Conservation (phyloP, 805 yeast species). For the Teunomyces tritomae region DNA sequence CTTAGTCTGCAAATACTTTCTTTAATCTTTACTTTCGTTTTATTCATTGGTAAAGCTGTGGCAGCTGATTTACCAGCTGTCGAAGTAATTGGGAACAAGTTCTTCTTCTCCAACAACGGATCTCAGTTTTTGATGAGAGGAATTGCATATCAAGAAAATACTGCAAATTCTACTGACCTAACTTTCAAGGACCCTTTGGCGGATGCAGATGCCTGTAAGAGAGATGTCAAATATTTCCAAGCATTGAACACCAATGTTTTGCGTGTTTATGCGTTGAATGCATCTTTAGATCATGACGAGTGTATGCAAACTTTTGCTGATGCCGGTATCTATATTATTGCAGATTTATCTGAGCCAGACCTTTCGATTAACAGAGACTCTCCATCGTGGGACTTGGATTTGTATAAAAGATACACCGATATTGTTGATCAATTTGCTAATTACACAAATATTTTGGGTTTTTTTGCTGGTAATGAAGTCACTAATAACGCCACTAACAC, state of each 20-base stretch:
- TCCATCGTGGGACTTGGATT: slow-evolving; percentile 74
- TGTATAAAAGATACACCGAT: slow-evolving; percentile 72
- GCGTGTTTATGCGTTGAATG: slow-evolving; percentile 43
- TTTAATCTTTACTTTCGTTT: slow-evolving; percentile 4
- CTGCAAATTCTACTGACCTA: slow-evolving; percentile 23
- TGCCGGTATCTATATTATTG: slow-evolving; percentile 45
- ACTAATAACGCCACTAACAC: slow-evolving; percentile 81
- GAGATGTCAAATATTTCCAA: slow-evolving; percentile 40
- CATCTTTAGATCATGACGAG: slow-evolving; percentile 35
- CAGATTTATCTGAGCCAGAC: slow-evolving; percentile 63
- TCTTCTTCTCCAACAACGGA: slow-evolving; percentile 41
- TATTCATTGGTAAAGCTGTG: slow-evolving; percentile 11
- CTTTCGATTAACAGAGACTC: slow-evolving; percentile 69
- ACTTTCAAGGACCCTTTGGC: slow-evolving; percentile 40
- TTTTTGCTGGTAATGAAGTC: slow-evolving; percentile 98
- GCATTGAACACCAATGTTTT: slow-evolving; percentile 40
- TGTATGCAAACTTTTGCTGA: slow-evolving; percentile 40
- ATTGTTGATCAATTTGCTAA: slow-evolving; percentile 79
- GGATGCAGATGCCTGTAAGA: slow-evolving; percentile 39
- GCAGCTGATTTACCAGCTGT: slow-evolving; percentile 23
- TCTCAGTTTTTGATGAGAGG: slow-evolving; percentile 44
- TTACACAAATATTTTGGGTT: slow-evolving; percentile 83
- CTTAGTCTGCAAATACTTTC: slow-evolving; percentile 7
- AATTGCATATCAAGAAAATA: slow-evolving; percentile 44
- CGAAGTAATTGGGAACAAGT: slow-evolving; percentile 44